Evolutionary conservation across 192 early-diverging fungal genomes (phyloP), one percentile per base, ranked within the genome.

Genomic region (Chytriomyces hyalinus): DNA sequence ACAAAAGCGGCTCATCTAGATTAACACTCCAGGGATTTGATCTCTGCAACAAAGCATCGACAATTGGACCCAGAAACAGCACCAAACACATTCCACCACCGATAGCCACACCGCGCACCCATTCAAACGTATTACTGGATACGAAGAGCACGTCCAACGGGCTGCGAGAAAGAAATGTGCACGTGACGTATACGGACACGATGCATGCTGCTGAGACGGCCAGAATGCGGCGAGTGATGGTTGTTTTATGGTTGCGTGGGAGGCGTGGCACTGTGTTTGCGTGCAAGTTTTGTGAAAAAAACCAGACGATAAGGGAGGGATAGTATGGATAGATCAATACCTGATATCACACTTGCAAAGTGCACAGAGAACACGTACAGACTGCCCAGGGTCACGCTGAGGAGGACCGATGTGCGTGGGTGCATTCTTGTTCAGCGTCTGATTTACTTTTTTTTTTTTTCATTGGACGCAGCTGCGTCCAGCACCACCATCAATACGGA

Each of bases 51-150:
- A 50, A 44, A 20, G 66, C 60, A 0, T 15, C 15, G 3, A 49
- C 65, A 36, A 61, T 36, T 9, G 67, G 67, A 3, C 76, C 76
- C n/a, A 28, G 3, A 36, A 70, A 77, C 7, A 70, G 67, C 43
- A 68, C 43, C 15, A 45, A 1, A 4, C 49, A 26, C 67, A 77
- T 50, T 11, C 9, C 64, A 6, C 20, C 11, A 0, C 45, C 72
- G 6, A 10, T 36, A 10, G 48, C 60, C 6, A 49, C 44, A 13
- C n/a, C n/a, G 3, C 10, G 10, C 53, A 57, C 53, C 20, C 20
- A 13, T 20, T 57, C 15, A 5, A 57, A 17, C 1, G 15, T 3
- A 20, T 57, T 20, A 3, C 15, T 57, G 53, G 15, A 20, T 13
- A 57, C 20, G 53, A 57, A 5, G 20, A 57, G 53, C 53, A 20